These are phyloP conservation scores for Podaxis sp. DNA, from an alignment of 768 basidiomycete species.

Conservation along the genomic window DNA sequence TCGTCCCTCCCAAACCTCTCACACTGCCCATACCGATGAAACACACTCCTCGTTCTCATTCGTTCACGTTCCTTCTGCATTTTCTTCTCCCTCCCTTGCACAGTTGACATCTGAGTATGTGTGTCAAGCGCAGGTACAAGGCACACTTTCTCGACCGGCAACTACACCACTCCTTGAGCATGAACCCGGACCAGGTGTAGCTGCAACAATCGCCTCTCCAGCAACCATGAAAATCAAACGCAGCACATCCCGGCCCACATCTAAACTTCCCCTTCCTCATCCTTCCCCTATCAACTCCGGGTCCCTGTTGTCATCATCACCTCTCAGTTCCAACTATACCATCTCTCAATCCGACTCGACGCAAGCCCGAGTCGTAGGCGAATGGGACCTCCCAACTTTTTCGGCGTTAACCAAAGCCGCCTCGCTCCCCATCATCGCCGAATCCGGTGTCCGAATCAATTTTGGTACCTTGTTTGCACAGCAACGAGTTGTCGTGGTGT, in stretches of 20 bases:
- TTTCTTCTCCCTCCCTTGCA: constrained; percentile 5
- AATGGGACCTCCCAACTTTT: constrained; percentile 51
- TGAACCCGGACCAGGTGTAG: background rate
- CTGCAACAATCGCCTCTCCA: constrained; percentile 13
- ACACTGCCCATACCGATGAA: constrained; percentile 8
- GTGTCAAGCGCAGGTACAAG: background rate
- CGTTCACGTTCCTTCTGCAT: constrained; percentile 7
- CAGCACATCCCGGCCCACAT: constrained; percentile 4
- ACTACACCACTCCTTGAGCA: background rate
- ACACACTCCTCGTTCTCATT: constrained; percentile 14
- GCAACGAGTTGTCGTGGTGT: constrained; percentile 68
- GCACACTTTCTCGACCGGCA: background rate
- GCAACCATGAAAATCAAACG: constrained; percentile 13
- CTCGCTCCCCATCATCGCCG: constrained; percentile 60
- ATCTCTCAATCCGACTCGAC: constrained; percentile 4
- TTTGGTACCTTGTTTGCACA: constrained; percentile 68
- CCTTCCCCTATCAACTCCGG: background rate
- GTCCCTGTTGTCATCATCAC: background rate
- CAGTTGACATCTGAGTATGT: background rate
- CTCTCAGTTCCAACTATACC: constrained; percentile 7
- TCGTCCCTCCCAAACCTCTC: constrained; percentile 14
- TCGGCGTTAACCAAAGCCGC: constrained; percentile 63
- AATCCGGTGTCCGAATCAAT: constrained; percentile 61
- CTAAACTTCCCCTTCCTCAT: constrained; percentile 2
- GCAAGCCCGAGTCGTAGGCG: constrained; percentile 27